phyloP scores from a whole-genome alignment of 2,329 filamentous ascomycete species.

The Lojkania enalia region DNA sequence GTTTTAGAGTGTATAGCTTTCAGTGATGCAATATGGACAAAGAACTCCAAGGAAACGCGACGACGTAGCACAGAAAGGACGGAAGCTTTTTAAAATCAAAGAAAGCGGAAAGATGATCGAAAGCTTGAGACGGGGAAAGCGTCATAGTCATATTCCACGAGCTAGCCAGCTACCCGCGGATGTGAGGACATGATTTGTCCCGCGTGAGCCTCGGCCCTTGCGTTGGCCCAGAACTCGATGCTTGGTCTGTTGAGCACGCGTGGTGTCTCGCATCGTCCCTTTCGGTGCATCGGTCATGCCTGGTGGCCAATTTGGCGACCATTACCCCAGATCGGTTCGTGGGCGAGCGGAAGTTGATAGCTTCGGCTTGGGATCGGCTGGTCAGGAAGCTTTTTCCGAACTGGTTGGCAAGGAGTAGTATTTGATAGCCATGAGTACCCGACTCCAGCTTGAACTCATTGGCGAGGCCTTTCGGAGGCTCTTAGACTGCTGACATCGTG shows the following conservation, averaged over 20 bases:
- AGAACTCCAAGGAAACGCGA: conserved; percentile 9
- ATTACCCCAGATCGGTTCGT: conserved; percentile 38
- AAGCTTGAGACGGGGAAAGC: too few relatives aligned
- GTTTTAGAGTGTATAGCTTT: conserved; percentile 15
- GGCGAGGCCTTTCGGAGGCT: conserved; percentile 2
- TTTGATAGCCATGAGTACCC: too few relatives aligned
- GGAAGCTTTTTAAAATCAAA: too few relatives aligned
- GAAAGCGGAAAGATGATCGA: conserved; percentile 10
- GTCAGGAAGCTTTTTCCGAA: conserved; percentile 16
- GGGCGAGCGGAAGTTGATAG: conserved; percentile 40
- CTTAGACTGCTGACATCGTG: conserved; percentile 5
- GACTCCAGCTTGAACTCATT: too few relatives aligned
- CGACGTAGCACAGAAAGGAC: not conserved
- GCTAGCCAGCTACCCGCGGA: conserved; percentile 34
- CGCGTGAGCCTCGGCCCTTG: conserved; percentile 40
- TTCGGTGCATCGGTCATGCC: conserved; percentile 15
- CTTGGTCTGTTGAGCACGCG: conserved; percentile 16
- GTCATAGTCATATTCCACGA: conserved; percentile 31
- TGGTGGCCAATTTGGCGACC: conserved; percentile 20
- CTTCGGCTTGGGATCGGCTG: conserved; percentile 36
- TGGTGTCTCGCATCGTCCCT: conserved; percentile 5
- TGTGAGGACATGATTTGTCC: conserved; percentile 34
- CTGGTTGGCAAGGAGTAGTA: not conserved
- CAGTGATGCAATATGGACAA: conserved; percentile 23
- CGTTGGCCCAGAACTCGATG: conserved; percentile 27